phyloP scores from a whole-genome alignment of 805 yeast genomes.

The Cyberlindnera mycetangii region DNA sequence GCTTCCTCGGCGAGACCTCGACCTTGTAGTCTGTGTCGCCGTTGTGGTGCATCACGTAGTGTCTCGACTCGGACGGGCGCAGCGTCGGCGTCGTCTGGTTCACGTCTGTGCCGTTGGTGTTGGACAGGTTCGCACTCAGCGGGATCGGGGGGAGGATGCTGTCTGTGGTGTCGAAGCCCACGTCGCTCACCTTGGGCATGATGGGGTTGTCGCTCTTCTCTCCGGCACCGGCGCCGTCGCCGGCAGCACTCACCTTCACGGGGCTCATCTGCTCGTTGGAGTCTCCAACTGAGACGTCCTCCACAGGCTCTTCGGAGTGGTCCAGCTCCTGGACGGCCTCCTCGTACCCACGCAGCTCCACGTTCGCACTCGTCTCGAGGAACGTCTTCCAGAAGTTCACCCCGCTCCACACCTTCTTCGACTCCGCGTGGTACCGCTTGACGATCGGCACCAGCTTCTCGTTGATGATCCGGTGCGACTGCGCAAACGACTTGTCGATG shows the following conservation, averaged over 20 bases:
- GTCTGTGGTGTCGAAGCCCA: constrained; percentile 29
- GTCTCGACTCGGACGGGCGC: constrained; percentile 17
- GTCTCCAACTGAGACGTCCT: constrained; percentile 15
- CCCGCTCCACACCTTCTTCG: constrained; percentile 61
- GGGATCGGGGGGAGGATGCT: constrained; percentile 28
- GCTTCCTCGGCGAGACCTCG: constrained; percentile 26
- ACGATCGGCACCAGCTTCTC: constrained; percentile 68
- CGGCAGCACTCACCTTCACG: constrained; percentile 20
- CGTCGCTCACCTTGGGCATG: constrained; percentile 24
- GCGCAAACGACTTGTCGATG: constrained; percentile 70
- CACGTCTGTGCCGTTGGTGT: constrained; percentile 26
- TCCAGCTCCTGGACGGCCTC: constrained; percentile 34
- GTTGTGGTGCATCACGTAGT: constrained; percentile 23
- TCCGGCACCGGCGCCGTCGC: background rate
- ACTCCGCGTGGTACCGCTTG: constrained; percentile 53
- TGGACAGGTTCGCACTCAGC: constrained; percentile 22
- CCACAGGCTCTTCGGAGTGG: background rate
- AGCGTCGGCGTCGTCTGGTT: constrained; percentile 29
- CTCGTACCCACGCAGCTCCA: constrained; percentile 53
- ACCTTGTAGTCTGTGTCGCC: constrained; percentile 25
- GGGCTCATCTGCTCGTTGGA: constrained; percentile 29
- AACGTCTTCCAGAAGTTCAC: constrained; percentile 75
- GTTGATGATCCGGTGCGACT: constrained; percentile 64
- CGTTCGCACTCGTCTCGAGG: constrained; percentile 72
- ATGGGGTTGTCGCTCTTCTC: constrained; percentile 23